Percentiles rank a stretch among this genome's conserved stretches.
Evolutionary conservation across 371 early-diverging fungal species (phyloP).

Genomic region (Dentiscutata heterogama): DNA sequence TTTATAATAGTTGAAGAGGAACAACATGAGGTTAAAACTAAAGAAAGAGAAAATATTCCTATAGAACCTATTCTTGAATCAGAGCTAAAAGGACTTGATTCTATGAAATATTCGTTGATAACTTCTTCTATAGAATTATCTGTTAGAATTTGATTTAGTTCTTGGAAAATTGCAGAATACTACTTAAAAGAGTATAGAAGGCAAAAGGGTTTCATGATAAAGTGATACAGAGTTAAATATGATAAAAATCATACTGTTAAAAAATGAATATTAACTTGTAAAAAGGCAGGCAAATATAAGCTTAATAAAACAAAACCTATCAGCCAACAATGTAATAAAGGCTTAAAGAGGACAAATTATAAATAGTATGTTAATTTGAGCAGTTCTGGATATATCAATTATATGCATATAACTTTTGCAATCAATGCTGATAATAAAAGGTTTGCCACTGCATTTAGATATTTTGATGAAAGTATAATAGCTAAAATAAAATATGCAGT

Average conservation of each 20-base stretch:
- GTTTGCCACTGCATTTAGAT: background rate
- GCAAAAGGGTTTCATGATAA: background rate
- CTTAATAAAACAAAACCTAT: background rate
- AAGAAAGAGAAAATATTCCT: background rate
- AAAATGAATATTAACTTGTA: background rate
- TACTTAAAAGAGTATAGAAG: background rate
- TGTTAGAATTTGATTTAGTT: background rate
- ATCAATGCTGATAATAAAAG: slow-evolving; percentile 1
- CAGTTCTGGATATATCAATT: too few relatives aligned
- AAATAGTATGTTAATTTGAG: too few relatives aligned
- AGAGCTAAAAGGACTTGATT: background rate
- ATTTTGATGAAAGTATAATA: background rate
- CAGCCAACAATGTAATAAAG: too few relatives aligned
- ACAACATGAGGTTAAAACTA: background rate
- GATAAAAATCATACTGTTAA: background rate
- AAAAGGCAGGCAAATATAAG: background rate
- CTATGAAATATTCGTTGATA: background rate
- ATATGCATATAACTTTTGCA: background rate
- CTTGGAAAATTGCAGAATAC: background rate
- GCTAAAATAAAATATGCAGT: background rate
- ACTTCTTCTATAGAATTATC: background rate
- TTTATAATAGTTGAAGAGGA: too few relatives aligned
- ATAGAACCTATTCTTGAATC: background rate
- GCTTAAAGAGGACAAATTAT: too few relatives aligned
- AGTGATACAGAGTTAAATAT: background rate